Evolutionary conservation across 306 rosid genomes (phyloP).

Genomic region (Lithocarpus polystachyus): DNA sequence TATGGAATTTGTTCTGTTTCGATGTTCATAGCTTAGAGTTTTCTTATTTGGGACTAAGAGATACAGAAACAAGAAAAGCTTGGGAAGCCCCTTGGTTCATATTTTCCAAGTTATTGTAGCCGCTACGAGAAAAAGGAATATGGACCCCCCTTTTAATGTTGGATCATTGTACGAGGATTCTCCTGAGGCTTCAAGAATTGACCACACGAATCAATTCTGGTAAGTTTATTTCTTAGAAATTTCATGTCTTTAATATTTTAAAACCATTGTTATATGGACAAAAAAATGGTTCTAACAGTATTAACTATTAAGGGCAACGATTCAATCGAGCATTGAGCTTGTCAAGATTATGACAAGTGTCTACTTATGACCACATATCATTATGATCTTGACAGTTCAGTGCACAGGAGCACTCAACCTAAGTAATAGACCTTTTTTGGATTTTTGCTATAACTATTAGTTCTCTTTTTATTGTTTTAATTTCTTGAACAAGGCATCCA

Average conservation of each 20-base stretch:
- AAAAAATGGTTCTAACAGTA: too few species aligned
- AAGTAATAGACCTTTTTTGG: background rate
- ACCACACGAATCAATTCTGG: conserved; percentile 66
- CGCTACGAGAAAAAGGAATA: conserved; percentile 55
- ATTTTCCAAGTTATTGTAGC: conserved; percentile 74
- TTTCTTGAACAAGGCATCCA: conserved; percentile 83
- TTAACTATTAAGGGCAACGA: too few species aligned
- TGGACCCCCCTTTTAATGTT: conserved; percentile 43
- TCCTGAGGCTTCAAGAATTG: conserved; percentile 59
- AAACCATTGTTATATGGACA: too few species aligned
- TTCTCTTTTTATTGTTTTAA: conserved; percentile 18
- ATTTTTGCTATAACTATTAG: background rate
- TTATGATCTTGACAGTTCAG: too few species aligned
- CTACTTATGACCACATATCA: too few species aligned
- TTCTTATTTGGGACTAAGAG: conserved; percentile 59
- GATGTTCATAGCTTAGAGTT: conserved; percentile 49
- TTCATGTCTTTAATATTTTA: background rate
- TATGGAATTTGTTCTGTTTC: conserved; percentile 77
- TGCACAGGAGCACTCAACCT: too few species aligned
- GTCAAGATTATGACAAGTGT: too few species aligned
- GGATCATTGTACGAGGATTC: conserved; percentile 59
- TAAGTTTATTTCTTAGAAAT: conserved; percentile 23
- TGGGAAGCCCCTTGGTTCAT: conserved; percentile 84
- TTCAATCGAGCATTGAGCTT: too few species aligned
- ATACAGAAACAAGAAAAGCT: conserved; percentile 69